Base-by-base conservation (phyloP, 192 early-diverging fungal genomes). In the Pilaira anomala region DNA sequence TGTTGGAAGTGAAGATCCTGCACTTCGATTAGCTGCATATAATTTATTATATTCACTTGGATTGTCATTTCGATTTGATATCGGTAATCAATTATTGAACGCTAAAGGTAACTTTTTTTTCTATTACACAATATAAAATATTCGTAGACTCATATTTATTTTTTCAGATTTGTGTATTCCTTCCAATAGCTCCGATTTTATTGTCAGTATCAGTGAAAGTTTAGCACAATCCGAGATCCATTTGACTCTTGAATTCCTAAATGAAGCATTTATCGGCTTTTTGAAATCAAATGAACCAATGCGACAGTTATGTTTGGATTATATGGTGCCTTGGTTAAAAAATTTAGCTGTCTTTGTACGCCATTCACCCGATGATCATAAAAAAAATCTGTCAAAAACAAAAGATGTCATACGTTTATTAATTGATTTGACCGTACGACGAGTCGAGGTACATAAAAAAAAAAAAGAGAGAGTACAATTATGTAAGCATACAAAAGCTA, bases 241-340 rank as follows among this genome's bases (percentile, higher is more conserved):
- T 39, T 81, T 98, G 64, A 94, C 96, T 6, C 72, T 93, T 1
- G 94, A 94, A 63, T 89, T 98, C 75, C 65, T 98, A 33, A 83
- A 80, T 18, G 95, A 97, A 75, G 85, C 84, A 30, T 80, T 89
- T 68, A 74, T 88, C 54, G 89, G 91, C n/a, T 91, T 96, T 58
- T 79, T 81, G 41, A 87, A 87, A 73, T 83, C 85, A 3, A 78
- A 74, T 36, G 81, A 80, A 21, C 74, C 82, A 22, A 79, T 90
- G 48, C 91, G 90, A 65, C 85, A 88, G 44, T 80, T 87, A 58
- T 88, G 89, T 50, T 76, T 97, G 48, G 87, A 94, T 69, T 96
- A 94, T 72, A 80, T 94, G 66, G 83, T 84, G 11, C 95, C 94
- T 1, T 97, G 95, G 95, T 62, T 95, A 56, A 65, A 75, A 7